Percentiles rank a stretch among this genome's conserved stretches.
phyloP scores from a whole-genome alignment of 2,329 filamentous ascomycete genomes.

The Clarireedia paspali region DNA sequence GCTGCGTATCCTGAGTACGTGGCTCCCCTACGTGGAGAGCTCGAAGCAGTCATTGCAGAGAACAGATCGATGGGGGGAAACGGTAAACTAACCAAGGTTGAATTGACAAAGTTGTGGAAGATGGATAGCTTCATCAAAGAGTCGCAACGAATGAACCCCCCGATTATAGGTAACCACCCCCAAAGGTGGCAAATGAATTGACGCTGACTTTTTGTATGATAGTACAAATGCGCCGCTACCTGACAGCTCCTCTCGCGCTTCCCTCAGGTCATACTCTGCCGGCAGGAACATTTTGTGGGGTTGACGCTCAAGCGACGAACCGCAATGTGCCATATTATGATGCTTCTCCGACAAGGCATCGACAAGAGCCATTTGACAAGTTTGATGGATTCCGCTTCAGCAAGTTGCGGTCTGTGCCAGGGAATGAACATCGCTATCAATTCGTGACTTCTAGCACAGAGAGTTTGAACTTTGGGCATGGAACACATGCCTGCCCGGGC shows the following conservation, averaged over 20 bases:
- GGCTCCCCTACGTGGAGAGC: not conserved
- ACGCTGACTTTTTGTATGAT: too few species aligned
- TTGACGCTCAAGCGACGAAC: conserved; percentile 1
- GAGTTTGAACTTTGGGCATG: conserved; percentile 34
- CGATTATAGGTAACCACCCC: conserved; percentile 10
- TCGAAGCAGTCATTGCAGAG: not conserved
- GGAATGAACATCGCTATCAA: conserved; percentile 26
- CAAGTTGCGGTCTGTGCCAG: conserved; percentile 17
- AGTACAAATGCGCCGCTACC: conserved; percentile 7
- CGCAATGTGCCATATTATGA: conserved; percentile 5
- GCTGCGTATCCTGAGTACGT: conserved; percentile 2
- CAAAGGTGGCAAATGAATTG: too few species aligned
- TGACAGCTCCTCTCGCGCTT: conserved; percentile 20
- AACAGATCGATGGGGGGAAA: conserved; percentile 18
- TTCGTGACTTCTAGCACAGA: conserved; percentile 31
- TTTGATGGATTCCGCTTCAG: conserved; percentile 25
- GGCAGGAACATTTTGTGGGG: conserved; percentile 11
- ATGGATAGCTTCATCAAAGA: conserved; percentile 10
- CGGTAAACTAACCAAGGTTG: not conserved
- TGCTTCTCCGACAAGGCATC: conserved; percentile 1
- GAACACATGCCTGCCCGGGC: conserved; percentile 35
- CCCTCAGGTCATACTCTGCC: conserved; percentile 29
- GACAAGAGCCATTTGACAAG: conserved; percentile 1
- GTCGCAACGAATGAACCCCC: conserved; percentile 1
- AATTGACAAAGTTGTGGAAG: conserved; percentile 3